Evolutionary conservation across 192 early-diverging fungal species (phyloP), one percentile per base, ranked within the genome.

Genomic region (Obelidium mucronatum): DNA sequence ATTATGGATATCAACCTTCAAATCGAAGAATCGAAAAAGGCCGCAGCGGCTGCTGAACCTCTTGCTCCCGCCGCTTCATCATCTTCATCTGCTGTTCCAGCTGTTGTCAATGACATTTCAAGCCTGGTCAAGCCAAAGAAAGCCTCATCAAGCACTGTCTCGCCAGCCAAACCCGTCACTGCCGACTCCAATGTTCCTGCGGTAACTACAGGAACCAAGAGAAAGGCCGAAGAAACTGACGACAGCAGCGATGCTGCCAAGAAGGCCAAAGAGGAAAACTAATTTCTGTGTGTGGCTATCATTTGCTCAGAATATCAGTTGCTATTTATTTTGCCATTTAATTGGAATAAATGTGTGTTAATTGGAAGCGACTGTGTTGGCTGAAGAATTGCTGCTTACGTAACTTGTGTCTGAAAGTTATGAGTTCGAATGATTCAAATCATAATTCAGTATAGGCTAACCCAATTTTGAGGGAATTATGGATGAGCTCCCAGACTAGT

Each of bases 81-180:
- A 51, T 26, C 72, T 15, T 36, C 81, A 28, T 17, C 26, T 67
- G 33, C 76, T 74, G 26, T 55, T 64, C 67, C 67, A 24, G 52
- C 42, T 4, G 39, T 70, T 67, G 84, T 87, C 31, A 81, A 88
- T 76, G 88, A 89, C 66, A 70, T 89, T 28, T 76, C 83, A 8
- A 78, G 81, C 0, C 75, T 89, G 2, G 79, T 89, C 30, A 89
- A 88, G 75, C 59, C 70, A 1, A 72, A 72, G 37, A 72, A 72
- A 55, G 28, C 17, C 52, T 17, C 13, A 26, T 35, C 42, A 13
- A 68, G 24, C 24, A 19, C 56, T 19, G 24, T 11, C 11, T 68
- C 67, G 2, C 26, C 40, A 26, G 8, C 67, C 24, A 68, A 36
- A 11, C 26, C 39, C 28, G 51, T 30, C 19, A 68, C 19, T 11